Evolutionary conservation across 129 eudicot genomes (phyloP), one percentile per base, ranked within the genome.

Genomic region (Chrysanthemum makinoi): DNA sequence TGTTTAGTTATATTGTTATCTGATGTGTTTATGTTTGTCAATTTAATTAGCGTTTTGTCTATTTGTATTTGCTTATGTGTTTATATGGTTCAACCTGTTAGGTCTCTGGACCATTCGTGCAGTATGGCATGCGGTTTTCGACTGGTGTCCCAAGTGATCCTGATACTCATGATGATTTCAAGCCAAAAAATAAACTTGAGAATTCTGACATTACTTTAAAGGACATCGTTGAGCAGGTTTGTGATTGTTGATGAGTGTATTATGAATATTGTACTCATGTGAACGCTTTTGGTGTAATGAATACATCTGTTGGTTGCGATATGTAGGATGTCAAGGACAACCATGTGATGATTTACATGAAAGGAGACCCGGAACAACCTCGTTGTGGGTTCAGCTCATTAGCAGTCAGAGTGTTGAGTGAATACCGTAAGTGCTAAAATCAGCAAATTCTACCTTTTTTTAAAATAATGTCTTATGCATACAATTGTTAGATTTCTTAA

Each of bases 361-460:
- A 95, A 82, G 99, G 99, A 80, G 88, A 84, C 69, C 99, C 99
- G 6, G 97, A 88, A 16, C 80, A 74, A 76, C 99, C 99, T 14
- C 90, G 91, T 6, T 95, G 99, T 77, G 99, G 99, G 62, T 95
- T 95, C 83, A 95, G 99, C 85, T 86, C 99, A 49, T 77, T 95
- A 64, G 99, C 99, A 30, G 96, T 95, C 71, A 86, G 95, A 82
- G 99, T 95, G 30, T 75, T 95, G 73, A 81, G 81, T 18, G 96
- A 84, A 80, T 95, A 95, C 62, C 68, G 99, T 95, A 84, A 84
- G 96, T 81, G 48, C 55, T 79, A 54, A 48, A 24, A 39, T 46
- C 30, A 49, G 69, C 35, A 26, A 53, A 66, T 18, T 10, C 26
- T 16, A 24, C 35, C 68, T 57, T 13, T n/a, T n/a, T n/a, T 4